phyloP scores from a whole-genome alignment of 129 eudicot species.

The Centaurea solstitialis region DNA sequence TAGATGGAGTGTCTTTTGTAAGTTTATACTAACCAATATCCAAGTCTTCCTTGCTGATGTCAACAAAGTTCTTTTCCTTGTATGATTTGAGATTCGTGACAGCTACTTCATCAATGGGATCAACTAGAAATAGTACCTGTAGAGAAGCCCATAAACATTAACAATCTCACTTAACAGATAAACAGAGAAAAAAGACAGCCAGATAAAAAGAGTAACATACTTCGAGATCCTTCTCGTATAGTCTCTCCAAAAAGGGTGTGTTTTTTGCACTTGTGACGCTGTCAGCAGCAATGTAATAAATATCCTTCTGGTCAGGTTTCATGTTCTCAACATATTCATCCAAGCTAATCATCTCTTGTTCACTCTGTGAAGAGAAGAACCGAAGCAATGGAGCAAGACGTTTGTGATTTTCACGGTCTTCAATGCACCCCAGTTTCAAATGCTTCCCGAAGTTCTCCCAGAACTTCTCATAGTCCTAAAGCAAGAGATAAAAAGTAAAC shows the following conservation, averaged over 20 bases:
- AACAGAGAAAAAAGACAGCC: not conserved
- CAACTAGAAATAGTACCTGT: constrained; percentile 85
- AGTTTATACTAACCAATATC: constrained; percentile 63
- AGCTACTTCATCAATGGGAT: constrained; percentile 92
- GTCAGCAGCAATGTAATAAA: constrained; percentile 88
- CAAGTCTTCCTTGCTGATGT: constrained; percentile 91
- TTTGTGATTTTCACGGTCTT: constrained; percentile 95
- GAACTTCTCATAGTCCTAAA: constrained; percentile 81
- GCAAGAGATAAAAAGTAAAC: not conserved
- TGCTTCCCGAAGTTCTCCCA: constrained; percentile 98
- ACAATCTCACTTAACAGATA: not conserved
- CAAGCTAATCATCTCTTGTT: constrained; percentile 80
- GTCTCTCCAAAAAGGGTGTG: constrained; percentile 87
- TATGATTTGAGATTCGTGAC: constrained; percentile 77
- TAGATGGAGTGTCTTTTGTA: not conserved
- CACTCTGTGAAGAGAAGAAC: constrained; percentile 88
- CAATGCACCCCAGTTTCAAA: constrained; percentile 86
- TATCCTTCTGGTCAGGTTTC: constrained; percentile 92
- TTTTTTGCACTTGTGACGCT: constrained; percentile 90
- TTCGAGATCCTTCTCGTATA: constrained; percentile 88
- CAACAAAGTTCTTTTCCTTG: constrained; percentile 83
- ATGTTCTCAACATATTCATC: constrained; percentile 93
- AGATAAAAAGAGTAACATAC: constrained; percentile 32
- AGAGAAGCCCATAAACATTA: constrained; percentile 3
- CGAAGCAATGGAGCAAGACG: constrained; percentile 86